These are phyloP conservation scores for Candida parachauliodes DNA, from an alignment of 805 yeast genomes.

Conservation along the genomic window DNA sequence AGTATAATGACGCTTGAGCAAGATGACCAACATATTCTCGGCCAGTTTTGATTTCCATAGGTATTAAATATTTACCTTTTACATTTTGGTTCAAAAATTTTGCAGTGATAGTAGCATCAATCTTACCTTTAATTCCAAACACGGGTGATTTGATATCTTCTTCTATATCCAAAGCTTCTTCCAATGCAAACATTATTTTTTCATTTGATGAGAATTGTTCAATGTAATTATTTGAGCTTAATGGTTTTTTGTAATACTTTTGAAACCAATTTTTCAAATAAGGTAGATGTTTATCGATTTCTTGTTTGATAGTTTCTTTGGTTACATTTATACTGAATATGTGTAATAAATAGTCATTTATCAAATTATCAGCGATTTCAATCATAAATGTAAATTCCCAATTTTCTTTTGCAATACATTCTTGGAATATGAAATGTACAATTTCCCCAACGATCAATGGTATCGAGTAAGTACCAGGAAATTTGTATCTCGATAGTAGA, in stretches of 20 bases:
- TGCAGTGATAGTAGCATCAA: constrained; percentile 82
- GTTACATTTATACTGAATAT: constrained; percentile 54
- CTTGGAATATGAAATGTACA: constrained; percentile 73
- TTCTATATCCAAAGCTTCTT: constrained; percentile 76
- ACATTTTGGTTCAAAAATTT: constrained; percentile 24
- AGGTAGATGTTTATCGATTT: constrained; percentile 45
- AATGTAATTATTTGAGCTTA: constrained; percentile 14
- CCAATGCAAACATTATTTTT: constrained; percentile 46
- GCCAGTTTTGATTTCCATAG: constrained; percentile 91
- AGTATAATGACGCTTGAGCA: constrained; percentile 83
- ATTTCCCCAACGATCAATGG: constrained; percentile 78
- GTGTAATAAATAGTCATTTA: constrained; percentile 43
- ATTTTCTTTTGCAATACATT: constrained; percentile 39
- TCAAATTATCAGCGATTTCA: constrained; percentile 32
- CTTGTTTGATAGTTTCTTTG: constrained; percentile 39
- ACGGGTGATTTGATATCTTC: constrained; percentile 90
- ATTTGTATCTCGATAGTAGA: constrained; percentile 50
- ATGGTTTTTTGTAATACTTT: constrained; percentile 34
- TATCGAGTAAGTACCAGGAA: constrained; percentile 62
- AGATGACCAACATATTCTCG: constrained; percentile 62
- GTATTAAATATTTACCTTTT: constrained; percentile 53
- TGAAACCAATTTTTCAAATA: constrained; percentile 54
- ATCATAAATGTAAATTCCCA: constrained; percentile 39
- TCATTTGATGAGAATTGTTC: constrained; percentile 26
- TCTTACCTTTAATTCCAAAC: constrained; percentile 83